Base-by-base conservation (phyloP, 2,329 filamentous ascomycete genomes). In the Aureobasidium subglaciale region DNA sequence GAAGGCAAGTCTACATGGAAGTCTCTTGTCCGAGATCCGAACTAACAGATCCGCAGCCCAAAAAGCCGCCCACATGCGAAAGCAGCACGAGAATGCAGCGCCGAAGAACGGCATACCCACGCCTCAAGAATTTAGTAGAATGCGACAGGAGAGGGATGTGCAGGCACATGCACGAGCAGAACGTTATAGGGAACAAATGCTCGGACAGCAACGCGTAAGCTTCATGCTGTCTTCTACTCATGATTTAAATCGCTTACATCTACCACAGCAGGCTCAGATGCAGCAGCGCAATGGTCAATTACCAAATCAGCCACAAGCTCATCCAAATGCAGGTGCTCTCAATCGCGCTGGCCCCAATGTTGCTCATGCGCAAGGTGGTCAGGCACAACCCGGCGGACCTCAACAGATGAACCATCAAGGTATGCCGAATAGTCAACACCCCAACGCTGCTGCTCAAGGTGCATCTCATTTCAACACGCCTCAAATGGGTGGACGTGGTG, bases 131-230 rank as follows among this genome's bases (percentile, higher is more conserved):
- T 96, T 96, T 68, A 96, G 91, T 66, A 80, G 88, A 52, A 79
- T 96, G 66, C 90, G 93, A 63, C 86, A 87, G 73, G 92, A 97
- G 66, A 83, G 89, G 41, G 92, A 97, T 63, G 78, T 91, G 65
- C 82, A 83, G 65, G 65, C 79, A 54, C 73, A 77, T 56, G 79
- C 82, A 68, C 74, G 75, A 57, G 75, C 79, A 63, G 75, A 81
- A 65, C 75, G 80, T 58, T 81, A 83, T 63, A 81, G 86, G 56
- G 79, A 82, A 64, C 84, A 87, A 67, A 78, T 87, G 65, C 71
- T 80, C 59, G 73, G 76, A 56, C 76, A 71, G 65, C 67, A 73
- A 63, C 58, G 58, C 54, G 60, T 62, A 45, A 35, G 54, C 38
- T 10, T 15, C 16, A 15, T 11, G 5, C 18, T 8, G 9, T 16